Conservation (phyloP, 768 basidiomycete genomes). For the Psilocybe cyanescens region DNA sequence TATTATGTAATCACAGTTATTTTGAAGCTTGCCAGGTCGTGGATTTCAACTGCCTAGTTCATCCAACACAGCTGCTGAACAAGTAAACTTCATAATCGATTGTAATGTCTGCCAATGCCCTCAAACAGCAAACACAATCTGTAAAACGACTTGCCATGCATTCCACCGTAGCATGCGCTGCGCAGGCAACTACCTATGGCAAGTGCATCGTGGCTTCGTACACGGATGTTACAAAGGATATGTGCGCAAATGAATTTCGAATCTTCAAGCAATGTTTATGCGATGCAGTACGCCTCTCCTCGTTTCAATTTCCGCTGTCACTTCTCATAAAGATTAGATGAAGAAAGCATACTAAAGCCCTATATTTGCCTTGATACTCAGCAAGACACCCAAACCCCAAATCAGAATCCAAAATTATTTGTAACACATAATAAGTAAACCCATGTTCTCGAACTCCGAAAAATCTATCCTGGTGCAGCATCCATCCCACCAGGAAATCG, state of each 20-base stretch:
- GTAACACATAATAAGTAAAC: no score
- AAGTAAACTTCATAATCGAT: background rate
- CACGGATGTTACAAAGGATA: conserved; percentile 81
- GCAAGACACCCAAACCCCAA: no score
- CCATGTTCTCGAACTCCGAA: background rate
- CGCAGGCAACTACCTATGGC: conserved; percentile 80
- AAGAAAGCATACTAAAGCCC: conserved; percentile 5
- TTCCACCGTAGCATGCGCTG: conserved; percentile 71
- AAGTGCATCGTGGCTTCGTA: conserved; percentile 86
- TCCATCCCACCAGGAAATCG: conserved; percentile 35
- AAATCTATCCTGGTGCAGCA: conserved; percentile 26
- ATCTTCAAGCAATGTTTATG: conserved; percentile 85
- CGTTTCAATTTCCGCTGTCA: background rate
- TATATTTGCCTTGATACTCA: no score
- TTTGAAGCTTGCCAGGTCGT: no score
- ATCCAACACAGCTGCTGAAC: no score
- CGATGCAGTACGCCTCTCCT: conserved; percentile 60
- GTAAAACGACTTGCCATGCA: conserved; percentile 70
- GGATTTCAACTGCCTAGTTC: no score
- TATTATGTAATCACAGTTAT: no score
- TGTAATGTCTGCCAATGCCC: conserved; percentile 18
- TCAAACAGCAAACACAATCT: conserved; percentile 44
- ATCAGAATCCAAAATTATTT: background rate
- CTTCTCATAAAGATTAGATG: conserved; percentile 18
- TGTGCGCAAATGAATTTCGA: conserved; percentile 83